Conservation (phyloP, 306 rosid genomes). For the Vigna unguiculata region DNA sequence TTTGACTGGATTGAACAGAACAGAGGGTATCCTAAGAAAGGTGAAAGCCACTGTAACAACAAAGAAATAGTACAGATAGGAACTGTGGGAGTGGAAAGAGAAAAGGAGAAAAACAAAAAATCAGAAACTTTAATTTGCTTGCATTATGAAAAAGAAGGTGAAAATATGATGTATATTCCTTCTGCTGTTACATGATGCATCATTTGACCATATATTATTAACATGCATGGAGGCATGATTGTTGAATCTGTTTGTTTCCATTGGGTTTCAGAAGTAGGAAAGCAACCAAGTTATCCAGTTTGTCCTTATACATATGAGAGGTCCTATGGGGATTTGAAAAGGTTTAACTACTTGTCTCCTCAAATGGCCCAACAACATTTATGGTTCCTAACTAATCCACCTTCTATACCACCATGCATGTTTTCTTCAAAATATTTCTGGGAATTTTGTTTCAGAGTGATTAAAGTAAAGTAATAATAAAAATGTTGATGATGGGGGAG, state of each 20-base stretch:
- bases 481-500: not conserved
- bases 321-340: constrained; percentile 20
- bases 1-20: not conserved
- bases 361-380: constrained; percentile 33
- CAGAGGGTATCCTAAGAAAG: constrained; percentile 12
- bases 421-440: not conserved
- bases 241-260: constrained; percentile 40
- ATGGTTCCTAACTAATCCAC: constrained; percentile 20
- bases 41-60: constrained; percentile 30
- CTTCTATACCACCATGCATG: not conserved
- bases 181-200: not conserved
- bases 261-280: constrained; percentile 55
- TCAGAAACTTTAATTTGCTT: not conserved
- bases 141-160: constrained; percentile 2
- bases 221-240: constrained; percentile 29
- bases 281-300: constrained; percentile 41
- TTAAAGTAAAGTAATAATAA: not conserved
- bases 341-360: constrained; percentile 24
- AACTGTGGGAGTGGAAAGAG: constrained; percentile 37
- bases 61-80: constrained; percentile 50
- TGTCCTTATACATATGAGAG: constrained; percentile 41
- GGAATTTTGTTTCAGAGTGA: not conserved
- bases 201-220: constrained; percentile 15
- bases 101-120: not conserved
- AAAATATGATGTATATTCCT: constrained; percentile 42